phyloP scores from a whole-genome alignment of 2,329 filamentous ascomycete species.

The Trichoderma sp. region DNA sequence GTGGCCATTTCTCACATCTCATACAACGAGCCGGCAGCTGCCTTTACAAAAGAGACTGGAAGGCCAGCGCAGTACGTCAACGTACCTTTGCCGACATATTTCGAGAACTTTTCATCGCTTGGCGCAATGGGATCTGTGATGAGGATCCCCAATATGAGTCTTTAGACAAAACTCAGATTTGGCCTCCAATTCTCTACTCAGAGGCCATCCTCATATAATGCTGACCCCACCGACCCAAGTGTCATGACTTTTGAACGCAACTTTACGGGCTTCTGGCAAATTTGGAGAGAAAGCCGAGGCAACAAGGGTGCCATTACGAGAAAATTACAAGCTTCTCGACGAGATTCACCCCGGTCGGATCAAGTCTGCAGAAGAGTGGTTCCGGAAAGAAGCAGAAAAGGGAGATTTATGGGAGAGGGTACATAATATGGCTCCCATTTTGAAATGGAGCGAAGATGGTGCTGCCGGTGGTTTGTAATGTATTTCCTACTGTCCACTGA shows the following conservation, averaged over 20 bases:
- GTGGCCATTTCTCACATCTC: background rate
- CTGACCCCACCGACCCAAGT: background rate
- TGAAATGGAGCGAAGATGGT: background rate
- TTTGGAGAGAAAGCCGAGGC: background rate
- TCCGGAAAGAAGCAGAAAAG: background rate
- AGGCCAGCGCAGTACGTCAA: background rate
- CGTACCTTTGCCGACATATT: background rate
- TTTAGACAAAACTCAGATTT: background rate
- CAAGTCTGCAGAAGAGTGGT: background rate
- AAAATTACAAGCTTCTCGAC: background rate
- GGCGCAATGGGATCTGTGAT: background rate
- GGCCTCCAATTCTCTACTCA: background rate
- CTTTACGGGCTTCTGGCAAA: background rate
- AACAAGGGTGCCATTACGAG: background rate
- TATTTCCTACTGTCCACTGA: background rate
- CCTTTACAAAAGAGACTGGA: background rate
- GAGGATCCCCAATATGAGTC: background rate
- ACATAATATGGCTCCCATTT: background rate
- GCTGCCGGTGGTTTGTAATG: background rate
- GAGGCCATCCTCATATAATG: background rate
- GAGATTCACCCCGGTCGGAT: background rate
- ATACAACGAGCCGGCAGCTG: background rate
- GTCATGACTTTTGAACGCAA: background rate
- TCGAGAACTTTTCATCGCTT: background rate
- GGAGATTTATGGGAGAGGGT: background rate